Evolutionary conservation across 805 yeast species (phyloP), one percentile per base, ranked within the genome.

Genomic region (Komagataella pastoris): DNA sequence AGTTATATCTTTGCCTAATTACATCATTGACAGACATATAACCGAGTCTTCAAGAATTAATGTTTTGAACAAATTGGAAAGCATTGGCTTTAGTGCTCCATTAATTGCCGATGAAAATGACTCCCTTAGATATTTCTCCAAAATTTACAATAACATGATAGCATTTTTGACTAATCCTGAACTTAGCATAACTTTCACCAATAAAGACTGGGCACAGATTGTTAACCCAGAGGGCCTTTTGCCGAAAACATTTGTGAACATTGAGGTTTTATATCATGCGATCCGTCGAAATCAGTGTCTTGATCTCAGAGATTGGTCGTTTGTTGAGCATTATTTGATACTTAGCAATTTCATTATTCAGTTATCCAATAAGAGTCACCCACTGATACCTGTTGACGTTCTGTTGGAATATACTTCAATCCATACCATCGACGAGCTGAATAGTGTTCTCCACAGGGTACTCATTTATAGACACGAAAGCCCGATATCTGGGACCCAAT

Each of bases 1-100:
- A 47, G 81, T 90, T 56, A 82, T 91, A 46, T 82, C 90, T 2
- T 73, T 90, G 46, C 77, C 80, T 49, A 85, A 88, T 5, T 89
- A 88, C 62, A 66, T 82, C 12, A 55, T 59, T n/a, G 70, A 66
- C 50, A 54, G 56, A 46, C 85, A 88, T 57, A 73, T 74, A 53
- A 74, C 75, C 51, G 70, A 79, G 46, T 73, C 72, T 50, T 74
- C 71, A n/a, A 65, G 60, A 48, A 73, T 83, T 43, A 68, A 73
- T 2, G 65, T 80, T 3, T 83, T 81, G n/a, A 62, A 66, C 50
- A 71, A 68, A 50, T 57, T 75, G 8, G 56, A 60, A 2, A 55
- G 54, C 5, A 10, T 10, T 10, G 52, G 68, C 7, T 69, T 62
- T 53, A 65, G 67, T 1, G 52, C 56, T n/a, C 67, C 70, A 8